A percentile compares a stretch with the other conserved stretches of the same genome.
These are phyloP conservation scores for Fusarium paranaense DNA, from an alignment of 2,329 filamentous ascomycete species.

Conservation along the genomic window DNA sequence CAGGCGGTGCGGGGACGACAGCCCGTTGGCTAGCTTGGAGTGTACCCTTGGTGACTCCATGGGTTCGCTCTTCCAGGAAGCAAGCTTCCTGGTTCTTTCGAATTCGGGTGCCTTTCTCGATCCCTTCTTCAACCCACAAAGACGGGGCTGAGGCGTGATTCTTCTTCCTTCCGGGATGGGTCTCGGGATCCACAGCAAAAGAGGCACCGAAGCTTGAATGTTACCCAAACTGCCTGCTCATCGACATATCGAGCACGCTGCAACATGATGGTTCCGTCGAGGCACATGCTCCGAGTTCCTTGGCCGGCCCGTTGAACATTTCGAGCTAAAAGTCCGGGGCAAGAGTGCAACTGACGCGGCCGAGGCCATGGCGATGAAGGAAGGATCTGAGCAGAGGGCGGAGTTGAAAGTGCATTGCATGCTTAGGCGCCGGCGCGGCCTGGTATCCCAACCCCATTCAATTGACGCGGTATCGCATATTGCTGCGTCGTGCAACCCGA, in stretches of 20 bases:
- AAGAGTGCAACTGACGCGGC: not conserved
- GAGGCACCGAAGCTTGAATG: constrained; percentile 8
- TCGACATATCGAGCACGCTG: not conserved
- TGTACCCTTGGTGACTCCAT: constrained; percentile 22
- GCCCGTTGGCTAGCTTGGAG: constrained; percentile 22
- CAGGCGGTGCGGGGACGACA: constrained; percentile 37
- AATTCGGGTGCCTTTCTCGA: constrained; percentile 33
- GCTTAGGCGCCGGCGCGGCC: constrained; percentile 41
- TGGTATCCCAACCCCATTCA: constrained; percentile 14
- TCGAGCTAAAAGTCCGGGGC: not conserved
- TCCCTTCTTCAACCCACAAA: constrained; percentile 21
- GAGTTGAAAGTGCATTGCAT: constrained; percentile 30
- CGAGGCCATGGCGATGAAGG: not conserved
- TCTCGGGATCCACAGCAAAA: constrained; percentile 18
- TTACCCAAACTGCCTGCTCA: constrained; percentile 6
- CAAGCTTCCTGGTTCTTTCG: constrained; percentile 26
- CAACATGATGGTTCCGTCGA: constrained; percentile 1
- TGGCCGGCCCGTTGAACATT: not conserved
- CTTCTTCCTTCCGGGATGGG: constrained; percentile 19
- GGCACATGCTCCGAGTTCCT: not conserved
- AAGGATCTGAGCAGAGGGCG: not conserved
- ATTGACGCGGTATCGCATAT: constrained; percentile 36
- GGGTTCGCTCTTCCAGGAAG: constrained; percentile 26
- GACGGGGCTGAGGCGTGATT: constrained; percentile 17
- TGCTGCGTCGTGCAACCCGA: constrained; percentile 15